phyloP scores from a whole-genome alignment of 2,329 filamentous ascomycete genomes.

The Sphaceloma murrayae region DNA sequence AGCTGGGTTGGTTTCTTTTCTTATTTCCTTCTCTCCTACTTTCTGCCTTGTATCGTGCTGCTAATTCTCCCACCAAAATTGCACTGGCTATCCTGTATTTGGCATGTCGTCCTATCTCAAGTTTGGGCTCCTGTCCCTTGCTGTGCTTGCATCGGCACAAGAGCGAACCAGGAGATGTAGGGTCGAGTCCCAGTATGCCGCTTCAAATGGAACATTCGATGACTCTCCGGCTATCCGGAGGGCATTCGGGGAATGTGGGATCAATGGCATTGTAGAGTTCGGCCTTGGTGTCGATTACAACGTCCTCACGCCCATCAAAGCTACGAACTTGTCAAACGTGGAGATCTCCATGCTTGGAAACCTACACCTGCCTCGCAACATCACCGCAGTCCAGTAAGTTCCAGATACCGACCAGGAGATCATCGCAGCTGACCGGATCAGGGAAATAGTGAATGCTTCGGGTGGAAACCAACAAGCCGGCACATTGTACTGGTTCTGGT shows the following conservation, averaged over 20 bases:
- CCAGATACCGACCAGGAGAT: no score
- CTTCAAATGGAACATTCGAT: slow-evolving; percentile 32
- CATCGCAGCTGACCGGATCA: no score
- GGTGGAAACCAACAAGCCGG: slow-evolving; percentile 26
- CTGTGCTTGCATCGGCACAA: slow-evolving; percentile 1
- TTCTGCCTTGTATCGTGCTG: no score
- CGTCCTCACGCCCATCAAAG: slow-evolving; percentile 33
- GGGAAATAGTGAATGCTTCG: slow-evolving; percentile 28
- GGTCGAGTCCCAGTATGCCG: slow-evolving; percentile 21
- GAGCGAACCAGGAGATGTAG: slow-evolving; percentile 18
- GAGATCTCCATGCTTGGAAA: slow-evolving; percentile 37
- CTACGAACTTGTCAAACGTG: slow-evolving; percentile 36
- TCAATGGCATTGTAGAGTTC: slow-evolving; percentile 32
- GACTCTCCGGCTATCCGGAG: slow-evolving; percentile 33
- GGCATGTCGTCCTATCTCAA: background rate
- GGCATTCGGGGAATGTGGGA: slow-evolving; percentile 32
- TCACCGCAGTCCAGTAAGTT: slow-evolving; percentile 30
- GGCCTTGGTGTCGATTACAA: slow-evolving; percentile 36
- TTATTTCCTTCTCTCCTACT: background rate
- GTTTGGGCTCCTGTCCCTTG: background rate
- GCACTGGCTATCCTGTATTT: no score
- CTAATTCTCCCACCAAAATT: no score
- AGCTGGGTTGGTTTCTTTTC: background rate
- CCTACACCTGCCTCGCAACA: slow-evolving; percentile 35
- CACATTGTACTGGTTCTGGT: slow-evolving; percentile 33